Evolutionary conservation across 148 eudicot genomes (phyloP).

Genomic region (Rhododendron kiyosumense): DNA sequence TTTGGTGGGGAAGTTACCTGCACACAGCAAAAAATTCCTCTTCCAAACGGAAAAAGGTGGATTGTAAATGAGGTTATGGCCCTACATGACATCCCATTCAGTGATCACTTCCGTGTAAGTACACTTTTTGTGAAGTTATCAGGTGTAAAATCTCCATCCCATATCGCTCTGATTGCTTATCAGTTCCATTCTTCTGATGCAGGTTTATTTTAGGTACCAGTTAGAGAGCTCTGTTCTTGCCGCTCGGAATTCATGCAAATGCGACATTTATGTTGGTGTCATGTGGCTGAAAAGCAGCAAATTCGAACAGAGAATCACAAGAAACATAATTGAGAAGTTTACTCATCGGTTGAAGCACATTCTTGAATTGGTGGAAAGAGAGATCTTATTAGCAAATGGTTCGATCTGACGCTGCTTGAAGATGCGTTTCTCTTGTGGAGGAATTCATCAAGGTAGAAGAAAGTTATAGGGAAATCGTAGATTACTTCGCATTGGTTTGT

Average conservation of each 20-base stretch:
- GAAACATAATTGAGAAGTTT: slow-evolving; percentile 57
- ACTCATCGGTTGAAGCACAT: slow-evolving; percentile 41
- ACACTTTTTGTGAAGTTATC: neutral
- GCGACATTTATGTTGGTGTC: slow-evolving; percentile 53
- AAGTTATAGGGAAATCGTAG: neutral
- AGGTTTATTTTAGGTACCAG: slow-evolving; percentile 71
- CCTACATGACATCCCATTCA: slow-evolving; percentile 62
- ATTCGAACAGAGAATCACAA: slow-evolving; percentile 58
- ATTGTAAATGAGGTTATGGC: slow-evolving; percentile 59
- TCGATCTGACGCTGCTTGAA: neutral
- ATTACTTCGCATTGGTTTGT: neutral
- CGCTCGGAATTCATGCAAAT: slow-evolving; percentile 38
- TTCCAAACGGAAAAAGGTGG: slow-evolving; percentile 45
- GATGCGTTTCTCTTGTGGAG: neutral
- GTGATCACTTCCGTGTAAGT: slow-evolving; percentile 75
- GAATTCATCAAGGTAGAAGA: neutral
- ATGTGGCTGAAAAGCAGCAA: slow-evolving; percentile 67
- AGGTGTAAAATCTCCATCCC: neutral
- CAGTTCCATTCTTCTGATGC: slow-evolving; percentile 13
- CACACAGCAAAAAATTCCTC: slow-evolving; percentile 59
- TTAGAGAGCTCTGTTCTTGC: slow-evolving; percentile 27
- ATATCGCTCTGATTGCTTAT: neutral
- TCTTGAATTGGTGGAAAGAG: slow-evolving; percentile 54
- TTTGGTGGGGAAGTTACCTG: slow-evolving; percentile 76
- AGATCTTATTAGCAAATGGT: slow-evolving; percentile 31